Evolutionary conservation across 106 monocot species (phyloP), one percentile per base, ranked within the genome.

Genomic region (Phalaenopsis equestris): DNA sequence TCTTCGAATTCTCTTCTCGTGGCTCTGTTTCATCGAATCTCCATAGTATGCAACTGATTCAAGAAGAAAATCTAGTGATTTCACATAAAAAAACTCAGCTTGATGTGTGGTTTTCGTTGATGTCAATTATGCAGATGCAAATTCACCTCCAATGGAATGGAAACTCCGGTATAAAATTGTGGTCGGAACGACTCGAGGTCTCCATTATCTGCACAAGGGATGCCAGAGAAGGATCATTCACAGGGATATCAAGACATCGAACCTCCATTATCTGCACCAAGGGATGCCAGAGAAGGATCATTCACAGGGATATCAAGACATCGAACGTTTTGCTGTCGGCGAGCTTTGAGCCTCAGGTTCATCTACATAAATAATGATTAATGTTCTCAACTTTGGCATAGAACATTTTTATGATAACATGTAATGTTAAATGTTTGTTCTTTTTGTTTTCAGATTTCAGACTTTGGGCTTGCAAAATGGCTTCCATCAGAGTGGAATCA

Each of bases 151-250:
- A 65, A 82, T 90, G 86, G 78, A 65, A 8, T 90, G 90, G 90
- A 84, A 80, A 9, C 52, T 88, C 56, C 56, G 90, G 58, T 77
- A 82, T 68, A 77, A 77, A 57, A 84, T 87, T 23, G 87, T 83
- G 1, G 82, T 82, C 1, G 90, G 90, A 6, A 86, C 90, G 15
- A 88, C 88, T 48, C 55, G 84, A 3, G 90, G 92, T 56, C 87
- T 92, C 41, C 84, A 87, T 72, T 92, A 92, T 46, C 76, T 92
- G 73, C 92, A 90, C 83, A 92, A 86, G 81, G 88, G 75, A 46
- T 90, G 90, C 77, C 90, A 80, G 81, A 88, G 92, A 74, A 86
- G 92, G 65, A 90, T 92, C 38, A 90, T 90, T 68, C 90, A 90
- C 47, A 86, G 90, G 73, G 90, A 90, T 68, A 90, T 92, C 64